A percentile compares a stretch with the other conserved stretches of the same genome.
Evolutionary conservation across 2,329 filamentous ascomycete genomes (phyloP).

Genomic region (Verticillium tricorpus): DNA sequence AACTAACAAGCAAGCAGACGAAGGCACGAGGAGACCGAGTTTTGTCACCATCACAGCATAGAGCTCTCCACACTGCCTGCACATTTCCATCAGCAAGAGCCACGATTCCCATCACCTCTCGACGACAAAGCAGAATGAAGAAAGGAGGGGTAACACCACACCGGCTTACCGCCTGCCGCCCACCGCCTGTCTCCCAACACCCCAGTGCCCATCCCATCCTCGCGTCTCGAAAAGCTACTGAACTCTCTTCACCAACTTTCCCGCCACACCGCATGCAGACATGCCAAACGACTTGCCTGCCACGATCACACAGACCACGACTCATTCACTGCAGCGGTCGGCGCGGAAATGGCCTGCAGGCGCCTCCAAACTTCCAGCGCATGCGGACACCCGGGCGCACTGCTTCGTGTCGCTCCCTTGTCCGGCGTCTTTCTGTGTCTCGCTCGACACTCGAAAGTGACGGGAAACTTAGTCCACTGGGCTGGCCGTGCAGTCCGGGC

Average conservation of each 20-base stretch:
- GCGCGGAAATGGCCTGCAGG: background rate
- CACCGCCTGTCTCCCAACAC: background rate
- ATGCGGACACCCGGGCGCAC: background rate
- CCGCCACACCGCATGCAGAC: background rate
- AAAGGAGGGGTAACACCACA: background rate
- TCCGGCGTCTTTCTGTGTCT: background rate
- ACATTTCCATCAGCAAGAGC: background rate
- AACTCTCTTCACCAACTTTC: background rate
- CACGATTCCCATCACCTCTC: background rate
- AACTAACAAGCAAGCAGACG: background rate
- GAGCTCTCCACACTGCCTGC: background rate
- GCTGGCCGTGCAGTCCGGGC: no score
- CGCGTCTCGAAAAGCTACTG: background rate
- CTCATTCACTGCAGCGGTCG: background rate
- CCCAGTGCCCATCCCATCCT: background rate
- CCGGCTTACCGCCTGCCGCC: background rate
- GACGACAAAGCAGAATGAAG: background rate
- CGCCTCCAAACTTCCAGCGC: background rate
- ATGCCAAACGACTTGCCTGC: background rate
- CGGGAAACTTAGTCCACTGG: no score
- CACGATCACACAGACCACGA: background rate
- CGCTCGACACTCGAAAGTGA: background rate
- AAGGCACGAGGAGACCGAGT: background rate
- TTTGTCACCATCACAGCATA: background rate
- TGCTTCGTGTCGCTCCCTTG: background rate